Percentiles rank a stretch among this genome's conserved stretches.
phyloP scores from a whole-genome alignment of 73 alveolate genomes.

The Paraurostyla sp. region DNA sequence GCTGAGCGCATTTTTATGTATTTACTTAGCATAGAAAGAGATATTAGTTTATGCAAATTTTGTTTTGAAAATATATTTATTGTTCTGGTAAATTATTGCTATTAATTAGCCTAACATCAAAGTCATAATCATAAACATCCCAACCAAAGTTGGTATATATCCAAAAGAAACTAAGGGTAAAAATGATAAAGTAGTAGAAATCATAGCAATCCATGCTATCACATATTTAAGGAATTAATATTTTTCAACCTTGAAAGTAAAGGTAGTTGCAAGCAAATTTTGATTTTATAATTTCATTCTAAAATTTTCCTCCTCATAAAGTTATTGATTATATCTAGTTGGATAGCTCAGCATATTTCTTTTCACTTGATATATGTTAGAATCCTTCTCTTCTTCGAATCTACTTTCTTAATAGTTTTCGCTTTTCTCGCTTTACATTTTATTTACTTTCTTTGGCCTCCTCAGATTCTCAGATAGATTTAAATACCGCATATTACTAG shows the following conservation, averaged over 20 bases:
- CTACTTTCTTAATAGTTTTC: background rate
- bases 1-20: conserved; percentile 26
- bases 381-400: background rate
- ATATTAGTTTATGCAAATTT: conserved; percentile 22
- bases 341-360: conserved; percentile 2
- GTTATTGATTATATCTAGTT: background rate
- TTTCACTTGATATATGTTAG: background rate
- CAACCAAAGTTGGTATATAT: background rate
- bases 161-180: conserved; percentile 11
- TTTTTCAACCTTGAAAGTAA: background rate
- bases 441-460: background rate
- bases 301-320: conserved; percentile 9
- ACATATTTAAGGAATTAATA: background rate
- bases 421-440: background rate
- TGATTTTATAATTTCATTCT: background rate
- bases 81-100: conserved; percentile 7
- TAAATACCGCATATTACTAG: background rate
- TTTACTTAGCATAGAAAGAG: background rate
- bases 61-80: background rate
- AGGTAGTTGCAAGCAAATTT: conserved; percentile 20
- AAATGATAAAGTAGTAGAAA: background rate
- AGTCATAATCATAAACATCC: background rate
- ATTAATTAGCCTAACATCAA: background rate
- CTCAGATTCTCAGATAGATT: background rate
- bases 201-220: conserved; percentile 6